These are phyloP conservation scores for Luffa aegyptiaca DNA, from an alignment of 306 rosid genomes.

Conservation along the genomic window DNA sequence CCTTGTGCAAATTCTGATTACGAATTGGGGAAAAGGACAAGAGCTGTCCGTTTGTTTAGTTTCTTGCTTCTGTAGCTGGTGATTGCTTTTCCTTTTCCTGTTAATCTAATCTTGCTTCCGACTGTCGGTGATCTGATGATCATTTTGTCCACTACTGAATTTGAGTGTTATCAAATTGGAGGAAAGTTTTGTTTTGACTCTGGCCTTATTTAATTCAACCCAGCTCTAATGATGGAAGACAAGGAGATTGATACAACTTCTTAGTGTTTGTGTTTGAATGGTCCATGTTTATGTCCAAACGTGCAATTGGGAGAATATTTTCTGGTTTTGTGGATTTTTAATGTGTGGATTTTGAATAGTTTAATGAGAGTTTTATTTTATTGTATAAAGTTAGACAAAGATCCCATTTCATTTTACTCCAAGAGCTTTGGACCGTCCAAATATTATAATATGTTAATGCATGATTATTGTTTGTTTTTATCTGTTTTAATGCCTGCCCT, in stretches of 20 bases:
- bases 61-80: background rate
- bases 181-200: background rate
- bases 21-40: background rate
- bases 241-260: background rate
- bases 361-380: background rate
- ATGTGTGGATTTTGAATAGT: background rate
- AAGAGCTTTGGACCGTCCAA: conserved; percentile 3
- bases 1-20: background rate
- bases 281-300: background rate
- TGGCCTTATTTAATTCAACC: background rate
- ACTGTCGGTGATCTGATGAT: background rate
- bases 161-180: background rate
- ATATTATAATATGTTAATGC: background rate
- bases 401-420: conserved; percentile 1
- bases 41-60: background rate
- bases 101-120: background rate
- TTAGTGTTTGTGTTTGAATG: background rate
- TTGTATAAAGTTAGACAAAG: background rate
- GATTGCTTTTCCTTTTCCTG: background rate
- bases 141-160: background rate
- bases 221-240: background rate
- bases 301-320: background rate
- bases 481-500: background rate
- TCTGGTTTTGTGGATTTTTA: background rate
- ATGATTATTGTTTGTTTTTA: background rate